These are phyloP conservation scores for Ceratocystiopsis minuta DNA, from an alignment of 2,329 filamentous ascomycete species.

Conservation along the genomic window DNA sequence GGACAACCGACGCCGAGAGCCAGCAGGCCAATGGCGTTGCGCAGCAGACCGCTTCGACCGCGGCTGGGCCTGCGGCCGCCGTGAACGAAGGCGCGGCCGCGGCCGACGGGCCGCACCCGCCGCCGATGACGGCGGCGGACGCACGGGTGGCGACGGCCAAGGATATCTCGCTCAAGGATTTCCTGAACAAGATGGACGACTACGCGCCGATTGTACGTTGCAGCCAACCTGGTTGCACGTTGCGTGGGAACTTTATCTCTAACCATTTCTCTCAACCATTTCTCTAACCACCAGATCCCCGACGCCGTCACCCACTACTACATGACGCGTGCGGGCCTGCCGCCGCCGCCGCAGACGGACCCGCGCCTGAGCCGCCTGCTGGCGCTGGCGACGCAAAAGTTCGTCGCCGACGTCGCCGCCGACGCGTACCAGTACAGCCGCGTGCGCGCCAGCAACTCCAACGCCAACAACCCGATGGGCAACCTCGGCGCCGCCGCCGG, in stretches of 20 bases:
- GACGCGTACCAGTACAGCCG: conserved; percentile 96
- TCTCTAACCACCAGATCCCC: conserved; percentile 49
- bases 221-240: no score
- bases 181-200: conserved; percentile 92
- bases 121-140: background rate
- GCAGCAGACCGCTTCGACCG: background rate
- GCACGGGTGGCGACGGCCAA: conserved; percentile 44
- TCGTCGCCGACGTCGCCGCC: conserved; percentile 91
- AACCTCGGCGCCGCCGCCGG: conserved; percentile 49
- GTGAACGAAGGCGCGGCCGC: background rate
- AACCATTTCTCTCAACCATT: background rate
- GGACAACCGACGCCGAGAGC: no score
- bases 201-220: conserved; percentile 79
- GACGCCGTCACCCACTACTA: conserved; percentile 98
- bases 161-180: conserved; percentile 81
- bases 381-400: conserved; percentile 95
- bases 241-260: no score
- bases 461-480: conserved; percentile 81
- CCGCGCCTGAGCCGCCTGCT: conserved; percentile 81
- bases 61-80: background rate
- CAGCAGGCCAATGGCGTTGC: no score
- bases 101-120: background rate
- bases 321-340: conserved; percentile 85
- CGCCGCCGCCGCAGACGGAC: conserved; percentile 79
- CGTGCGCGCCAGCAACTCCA: conserved; percentile 77